Conservation (phyloP, 2,329 filamentous ascomycete genomes). For the Venturia pyrina region DNA sequence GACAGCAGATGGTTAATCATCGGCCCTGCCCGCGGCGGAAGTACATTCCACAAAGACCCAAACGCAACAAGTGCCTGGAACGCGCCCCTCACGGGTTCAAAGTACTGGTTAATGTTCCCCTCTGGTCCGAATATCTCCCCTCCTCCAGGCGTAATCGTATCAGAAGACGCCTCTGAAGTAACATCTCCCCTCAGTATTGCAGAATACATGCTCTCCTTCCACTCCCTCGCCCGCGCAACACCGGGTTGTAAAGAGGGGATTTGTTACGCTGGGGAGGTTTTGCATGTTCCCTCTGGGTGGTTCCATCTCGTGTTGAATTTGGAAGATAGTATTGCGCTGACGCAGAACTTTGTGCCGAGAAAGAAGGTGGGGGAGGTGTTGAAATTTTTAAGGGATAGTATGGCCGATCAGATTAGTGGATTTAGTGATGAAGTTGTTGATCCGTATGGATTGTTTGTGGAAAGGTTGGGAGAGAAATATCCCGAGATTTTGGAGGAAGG, state of each 20-base stretch:
- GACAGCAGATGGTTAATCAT: conserved; percentile 90
- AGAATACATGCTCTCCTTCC: conserved; percentile 91
- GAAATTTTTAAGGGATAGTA: conserved; percentile 68
- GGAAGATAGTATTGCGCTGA: conserved; percentile 74
- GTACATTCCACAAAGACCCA: conserved; percentile 84
- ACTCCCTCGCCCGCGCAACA: conserved; percentile 65
- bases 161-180: conserved; percentile 81
- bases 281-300: conserved; percentile 92
- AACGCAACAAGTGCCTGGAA: conserved; percentile 78
- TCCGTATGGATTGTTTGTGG: conserved; percentile 65
- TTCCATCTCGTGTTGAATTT: conserved; percentile 94
- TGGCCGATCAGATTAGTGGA: conserved; percentile 71
- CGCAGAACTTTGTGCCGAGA: conserved; percentile 85
- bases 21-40: conserved; percentile 76
- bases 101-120: conserved; percentile 99
- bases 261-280: conserved; percentile 71
- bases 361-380: conserved; percentile 66
- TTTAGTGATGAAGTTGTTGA: conserved; percentile 64
- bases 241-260: conserved; percentile 78
- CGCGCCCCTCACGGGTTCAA: conserved; percentile 76
- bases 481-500: conserved; percentile 57
- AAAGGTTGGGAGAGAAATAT: conserved; percentile 52
- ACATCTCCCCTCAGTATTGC: conserved; percentile 90
- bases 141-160: conserved; percentile 85
- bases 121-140: conserved; percentile 50